Conservation (phyloP, 306 rosid species). For the Vigna reflexopilosa region DNA sequence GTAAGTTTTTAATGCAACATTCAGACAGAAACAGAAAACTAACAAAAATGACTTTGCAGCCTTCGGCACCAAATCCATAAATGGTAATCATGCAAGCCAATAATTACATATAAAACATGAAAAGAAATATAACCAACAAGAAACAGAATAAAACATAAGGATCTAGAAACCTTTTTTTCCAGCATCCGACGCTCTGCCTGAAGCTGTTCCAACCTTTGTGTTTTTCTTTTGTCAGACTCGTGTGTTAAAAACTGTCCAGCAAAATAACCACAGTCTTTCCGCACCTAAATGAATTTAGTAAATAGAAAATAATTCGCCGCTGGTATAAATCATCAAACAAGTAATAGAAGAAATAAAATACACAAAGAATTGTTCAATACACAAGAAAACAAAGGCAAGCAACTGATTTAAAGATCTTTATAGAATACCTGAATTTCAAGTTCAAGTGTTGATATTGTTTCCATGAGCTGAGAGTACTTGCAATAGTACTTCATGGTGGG, state of each 20-base stretch:
- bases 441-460: slow-evolving; percentile 67
- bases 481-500: slow-evolving; percentile 79
- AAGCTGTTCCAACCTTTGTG: slow-evolving; percentile 56
- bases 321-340: background rate
- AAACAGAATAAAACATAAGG: slow-evolving; percentile 28
- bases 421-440: slow-evolving; percentile 82
- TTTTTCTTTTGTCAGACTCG: slow-evolving; percentile 66
- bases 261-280: slow-evolving; percentile 73
- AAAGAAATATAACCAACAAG: slow-evolving; percentile 24
- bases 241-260: slow-evolving; percentile 63
- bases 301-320: background rate
- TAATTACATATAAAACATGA: slow-evolving; percentile 6
- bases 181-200: slow-evolving; percentile 53
- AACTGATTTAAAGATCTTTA: background rate
- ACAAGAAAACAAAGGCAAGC: background rate
- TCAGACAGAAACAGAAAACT: background rate
- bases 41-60: background rate
- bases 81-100: background rate
- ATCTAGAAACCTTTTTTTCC: slow-evolving; percentile 68
- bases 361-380: background rate
- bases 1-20: background rate
- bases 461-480: slow-evolving; percentile 67
- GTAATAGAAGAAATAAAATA: background rate
- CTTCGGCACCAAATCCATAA: background rate
- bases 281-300: slow-evolving; percentile 60